phyloP scores from a whole-genome alignment of 2,329 filamentous ascomycete species.

The Nemania sp. region DNA sequence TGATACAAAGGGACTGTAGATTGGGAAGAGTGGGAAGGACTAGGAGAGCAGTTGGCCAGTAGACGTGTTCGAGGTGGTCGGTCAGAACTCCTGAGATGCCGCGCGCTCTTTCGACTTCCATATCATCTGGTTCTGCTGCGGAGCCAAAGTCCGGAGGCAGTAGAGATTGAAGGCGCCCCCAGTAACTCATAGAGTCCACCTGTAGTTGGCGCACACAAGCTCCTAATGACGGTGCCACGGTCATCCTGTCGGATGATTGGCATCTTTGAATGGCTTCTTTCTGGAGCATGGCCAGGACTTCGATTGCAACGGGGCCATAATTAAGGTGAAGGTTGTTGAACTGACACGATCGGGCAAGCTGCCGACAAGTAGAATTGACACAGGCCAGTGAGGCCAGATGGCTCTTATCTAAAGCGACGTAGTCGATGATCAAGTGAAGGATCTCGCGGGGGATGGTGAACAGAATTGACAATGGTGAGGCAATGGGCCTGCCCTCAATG shows the following conservation, averaged over 20 bases:
- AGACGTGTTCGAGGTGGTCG: not conserved
- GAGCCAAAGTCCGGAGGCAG: not conserved
- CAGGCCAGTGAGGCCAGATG: slow-evolving; percentile 10
- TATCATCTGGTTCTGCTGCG: not conserved
- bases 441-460: slow-evolving; percentile 12
- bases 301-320: not conserved
- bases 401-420: slow-evolving; percentile 6
- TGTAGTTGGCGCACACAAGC: slow-evolving; percentile 4
- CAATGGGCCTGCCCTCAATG: slow-evolving; percentile 4
- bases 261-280: slow-evolving; percentile 5
- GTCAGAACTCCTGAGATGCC: not conserved
- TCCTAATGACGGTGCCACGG: slow-evolving; percentile 2
- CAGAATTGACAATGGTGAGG: slow-evolving; percentile 3
- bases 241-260: not conserved
- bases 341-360: slow-evolving; percentile 16
- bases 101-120: not conserved
- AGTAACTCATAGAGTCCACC: not conserved
- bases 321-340: slow-evolving; percentile 4
- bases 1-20: slow-evolving; percentile 2
- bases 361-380: slow-evolving; percentile 17
- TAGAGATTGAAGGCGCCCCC: not conserved
- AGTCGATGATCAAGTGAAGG: slow-evolving; percentile 5
- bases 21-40: slow-evolving; percentile 1
- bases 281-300: slow-evolving; percentile 1
- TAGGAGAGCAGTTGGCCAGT: not conserved